phyloP scores from a whole-genome alignment of 78 protist species.

The Dictyostelium firmibasis region DNA sequence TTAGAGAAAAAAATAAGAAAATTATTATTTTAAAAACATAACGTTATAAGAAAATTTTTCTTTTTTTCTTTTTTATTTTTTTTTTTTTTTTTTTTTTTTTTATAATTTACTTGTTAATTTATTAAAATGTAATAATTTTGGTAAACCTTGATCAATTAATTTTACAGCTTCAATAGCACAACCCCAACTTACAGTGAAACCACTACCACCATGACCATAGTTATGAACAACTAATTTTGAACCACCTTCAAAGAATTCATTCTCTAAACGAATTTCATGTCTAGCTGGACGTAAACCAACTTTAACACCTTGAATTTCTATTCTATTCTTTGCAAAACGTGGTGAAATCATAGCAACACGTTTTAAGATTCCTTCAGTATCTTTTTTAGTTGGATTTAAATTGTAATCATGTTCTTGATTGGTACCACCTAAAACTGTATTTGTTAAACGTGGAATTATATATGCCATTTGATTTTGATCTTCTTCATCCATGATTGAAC shows the following conservation, averaged over 20 bases:
- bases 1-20: too few species aligned
- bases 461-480: conserved; percentile 44
- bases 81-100: not conserved
- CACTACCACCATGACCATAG: conserved; percentile 84
- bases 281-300: conserved; percentile 75
- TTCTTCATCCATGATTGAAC: conserved; percentile 68
- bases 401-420: conserved; percentile 59
- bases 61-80: too few species aligned
- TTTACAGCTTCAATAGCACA: conserved; percentile 59
- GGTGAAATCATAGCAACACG: conserved; percentile 48
- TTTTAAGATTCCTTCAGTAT: conserved; percentile 65
- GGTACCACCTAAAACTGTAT: conserved; percentile 66
- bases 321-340: conserved; percentile 22
- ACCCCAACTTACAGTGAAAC: conserved; percentile 80
- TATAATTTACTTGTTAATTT: not conserved
- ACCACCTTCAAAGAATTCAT: conserved; percentile 43
- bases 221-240: conserved; percentile 63
- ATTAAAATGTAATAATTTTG: not conserved
- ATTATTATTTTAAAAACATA: too few species aligned
- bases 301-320: conserved; percentile 63
- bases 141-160: not conserved
- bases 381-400: conserved; percentile 13
- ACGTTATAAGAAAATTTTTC: too few species aligned
- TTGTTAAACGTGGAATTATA: conserved; percentile 59
- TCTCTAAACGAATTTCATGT: conserved; percentile 64